A percentile compares a stretch with the other conserved stretches of the same genome.
phyloP scores from a whole-genome alignment of 2,329 filamentous ascomycete genomes.

The Aspergillus intermedius region DNA sequence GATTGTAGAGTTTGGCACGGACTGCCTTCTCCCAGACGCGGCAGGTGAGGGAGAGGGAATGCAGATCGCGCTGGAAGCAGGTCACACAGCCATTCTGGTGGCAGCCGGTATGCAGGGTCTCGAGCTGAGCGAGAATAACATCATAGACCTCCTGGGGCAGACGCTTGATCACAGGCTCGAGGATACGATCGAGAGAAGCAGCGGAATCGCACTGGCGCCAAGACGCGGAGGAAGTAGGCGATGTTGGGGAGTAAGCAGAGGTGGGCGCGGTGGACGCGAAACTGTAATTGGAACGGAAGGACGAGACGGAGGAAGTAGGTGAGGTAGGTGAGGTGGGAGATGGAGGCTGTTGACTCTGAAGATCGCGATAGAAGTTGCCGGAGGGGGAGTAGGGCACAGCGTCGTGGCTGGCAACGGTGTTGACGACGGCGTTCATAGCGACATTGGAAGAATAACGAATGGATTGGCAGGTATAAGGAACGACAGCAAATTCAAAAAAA shows the following conservation, averaged over 20 bases:
- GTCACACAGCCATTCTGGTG: constrained; percentile 43
- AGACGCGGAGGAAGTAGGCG: constrained; percentile 21
- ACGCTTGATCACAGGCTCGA: constrained; percentile 35
- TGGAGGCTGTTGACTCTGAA: neutral
- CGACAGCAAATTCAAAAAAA: neutral
- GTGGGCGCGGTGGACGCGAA: constrained; percentile 29
- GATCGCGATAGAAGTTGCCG: neutral
- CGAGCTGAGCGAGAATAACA: constrained; percentile 47
- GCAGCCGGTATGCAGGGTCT: constrained; percentile 38
- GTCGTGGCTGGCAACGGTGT: constrained; percentile 28
- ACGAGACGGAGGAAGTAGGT: constrained; percentile 30
- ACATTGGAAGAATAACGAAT: constrained; percentile 7
- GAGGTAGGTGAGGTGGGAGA: constrained; percentile 16
- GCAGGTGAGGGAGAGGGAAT: constrained; percentile 48
- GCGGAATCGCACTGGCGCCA: constrained; percentile 35
- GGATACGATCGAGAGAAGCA: constrained; percentile 27
- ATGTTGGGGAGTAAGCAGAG: constrained; percentile 31
- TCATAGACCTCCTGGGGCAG: constrained; percentile 51
- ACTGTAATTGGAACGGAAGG: constrained; percentile 32
- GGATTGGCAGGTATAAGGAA: constrained; percentile 7
- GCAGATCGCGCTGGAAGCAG: constrained; percentile 51
- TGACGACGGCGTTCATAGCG: constrained; percentile 37
- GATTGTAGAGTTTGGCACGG: constrained; percentile 45
- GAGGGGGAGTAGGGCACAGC: constrained; percentile 23
- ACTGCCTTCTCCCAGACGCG: constrained; percentile 52